phyloP scores from a whole-genome alignment of 495 filamentous ascomycete genomes.

The Aspergillus cavernicola region DNA sequence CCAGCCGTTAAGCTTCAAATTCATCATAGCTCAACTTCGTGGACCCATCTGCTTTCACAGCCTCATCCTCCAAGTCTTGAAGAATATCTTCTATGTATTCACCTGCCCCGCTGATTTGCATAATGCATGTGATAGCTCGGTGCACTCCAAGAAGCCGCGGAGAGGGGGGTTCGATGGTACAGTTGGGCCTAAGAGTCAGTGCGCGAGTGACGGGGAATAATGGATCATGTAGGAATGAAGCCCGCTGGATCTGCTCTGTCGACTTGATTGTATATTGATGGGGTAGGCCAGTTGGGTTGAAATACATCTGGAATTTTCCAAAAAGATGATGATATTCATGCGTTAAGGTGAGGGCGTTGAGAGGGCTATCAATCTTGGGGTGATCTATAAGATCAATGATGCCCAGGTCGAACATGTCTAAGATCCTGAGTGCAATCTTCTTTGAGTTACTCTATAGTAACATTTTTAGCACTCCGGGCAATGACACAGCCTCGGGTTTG shows the following conservation, averaged over 20 bases:
- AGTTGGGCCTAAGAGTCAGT: constrained; percentile 24
- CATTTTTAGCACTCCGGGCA: background rate
- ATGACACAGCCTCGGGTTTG: background rate
- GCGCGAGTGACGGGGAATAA: constrained; percentile 26
- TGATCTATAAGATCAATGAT: constrained; percentile 16
- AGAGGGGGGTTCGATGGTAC: constrained; percentile 27
- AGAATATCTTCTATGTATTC: constrained; percentile 5
- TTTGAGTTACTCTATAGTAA: constrained; percentile 8
- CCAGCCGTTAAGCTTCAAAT: background rate
- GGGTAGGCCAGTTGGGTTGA: constrained; percentile 17
- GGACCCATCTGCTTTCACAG: constrained; percentile 1
- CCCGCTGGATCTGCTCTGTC: constrained; percentile 1
- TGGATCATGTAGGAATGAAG: constrained; percentile 23
- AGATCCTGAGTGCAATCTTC: constrained; percentile 17
- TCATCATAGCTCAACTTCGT: background rate
- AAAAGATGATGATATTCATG: constrained; percentile 25
- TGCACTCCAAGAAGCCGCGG: constrained; percentile 31
- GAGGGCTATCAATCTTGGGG: constrained; percentile 14
- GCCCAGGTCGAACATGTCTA: constrained; percentile 23
- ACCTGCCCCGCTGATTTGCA: background rate
- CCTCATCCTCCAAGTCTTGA: background rate
- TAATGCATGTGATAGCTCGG: constrained; percentile 29
- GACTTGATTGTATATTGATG: constrained; percentile 28
- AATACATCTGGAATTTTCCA: constrained; percentile 24
- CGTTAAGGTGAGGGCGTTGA: constrained; percentile 22